Evolutionary conservation across 495 filamentous ascomycete genomes (phyloP), one percentile per base, ranked within the genome.

Genomic region (Rusavskia elegans): DNA sequence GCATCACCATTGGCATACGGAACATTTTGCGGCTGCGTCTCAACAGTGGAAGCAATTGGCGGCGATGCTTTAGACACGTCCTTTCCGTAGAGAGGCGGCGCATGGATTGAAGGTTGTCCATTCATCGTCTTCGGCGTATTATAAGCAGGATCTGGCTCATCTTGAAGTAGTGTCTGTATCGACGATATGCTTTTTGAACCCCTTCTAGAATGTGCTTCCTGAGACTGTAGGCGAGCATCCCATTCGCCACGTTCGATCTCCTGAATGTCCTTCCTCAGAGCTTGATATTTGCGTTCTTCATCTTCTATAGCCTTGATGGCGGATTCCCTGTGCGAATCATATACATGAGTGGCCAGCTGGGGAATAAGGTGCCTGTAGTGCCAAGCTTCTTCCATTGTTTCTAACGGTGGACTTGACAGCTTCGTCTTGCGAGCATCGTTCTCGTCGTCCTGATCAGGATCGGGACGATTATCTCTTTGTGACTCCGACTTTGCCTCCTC

Each of bases 401-500:
- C 74, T 4, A 80, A 61, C 49, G 72, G 75, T 17, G 84, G 82
- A 55, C 74, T 81, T 37, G 77, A 73, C 23, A 84, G 76, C 67
- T 87, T 87, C 52, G 84, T 78, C 66, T 87, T 89, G 62, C 78
- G 82, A 9, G 81, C 76, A 48, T 76, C 77, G 0, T 38, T 21
- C 30, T 59, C 64, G 5, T 59, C 48, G 17, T 60, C 62, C 23
- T 71, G 69, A 20, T 60, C 44, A 29, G 57, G 57, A 19, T 64
- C 67, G 60, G 68, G 68, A 2, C 53, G 51, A 3, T 57, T 58
- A 13, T 45, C 51, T n/a, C 39, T 48, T 16, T 58, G 30, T 36
- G 50, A 37, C n/a, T 49, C 48, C 1, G 63, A 56, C 41, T 67
- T 68, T 25, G 80, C 71, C 55, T 90, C 86, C 61, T 95, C 85